Conservation (phyloP, 495 filamentous ascomycete species). For the Terfezia boudieri region DNA sequence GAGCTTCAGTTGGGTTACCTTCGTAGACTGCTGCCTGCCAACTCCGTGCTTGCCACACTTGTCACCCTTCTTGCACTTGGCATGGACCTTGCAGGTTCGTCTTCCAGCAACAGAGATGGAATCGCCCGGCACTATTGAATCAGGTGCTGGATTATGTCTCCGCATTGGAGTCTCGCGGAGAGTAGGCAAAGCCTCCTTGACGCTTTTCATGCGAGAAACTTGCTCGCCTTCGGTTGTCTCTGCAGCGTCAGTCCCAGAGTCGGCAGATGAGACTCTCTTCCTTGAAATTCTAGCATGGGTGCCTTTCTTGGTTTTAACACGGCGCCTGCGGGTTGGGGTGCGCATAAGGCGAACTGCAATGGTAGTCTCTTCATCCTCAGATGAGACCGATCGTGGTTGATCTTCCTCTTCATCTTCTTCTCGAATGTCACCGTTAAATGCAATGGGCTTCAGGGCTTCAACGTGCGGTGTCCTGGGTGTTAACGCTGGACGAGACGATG, state of each 20-base stretch:
- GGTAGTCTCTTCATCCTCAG: slow-evolving; percentile 13
- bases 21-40: slow-evolving; percentile 42
- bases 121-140: slow-evolving; percentile 8
- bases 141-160: neutral
- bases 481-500: neutral
- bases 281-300: slow-evolving; percentile 15
- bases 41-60: slow-evolving; percentile 42
- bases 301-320: slow-evolving; percentile 7
- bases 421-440: slow-evolving; percentile 22
- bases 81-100: slow-evolving; percentile 22
- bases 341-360: slow-evolving; percentile 4
- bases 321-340: slow-evolving; percentile 3
- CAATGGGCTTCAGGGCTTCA: neutral
- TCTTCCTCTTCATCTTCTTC: slow-evolving; percentile 26
- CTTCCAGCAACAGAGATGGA: slow-evolving; percentile 18
- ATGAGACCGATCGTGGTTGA: slow-evolving; percentile 21
- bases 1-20: slow-evolving; percentile 33
- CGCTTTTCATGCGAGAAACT: neutral
- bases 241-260: slow-evolving; percentile 11
- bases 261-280: slow-evolving; percentile 7
- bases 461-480: neutral
- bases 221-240: slow-evolving; percentile 9
- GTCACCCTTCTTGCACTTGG: slow-evolving; percentile 67
- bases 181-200: neutral
- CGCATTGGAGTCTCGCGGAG: slow-evolving; percentile 4